These are phyloP conservation scores for Adansonia madagascariensis DNA, from an alignment of 441 rosid species.

Conservation along the genomic window DNA sequence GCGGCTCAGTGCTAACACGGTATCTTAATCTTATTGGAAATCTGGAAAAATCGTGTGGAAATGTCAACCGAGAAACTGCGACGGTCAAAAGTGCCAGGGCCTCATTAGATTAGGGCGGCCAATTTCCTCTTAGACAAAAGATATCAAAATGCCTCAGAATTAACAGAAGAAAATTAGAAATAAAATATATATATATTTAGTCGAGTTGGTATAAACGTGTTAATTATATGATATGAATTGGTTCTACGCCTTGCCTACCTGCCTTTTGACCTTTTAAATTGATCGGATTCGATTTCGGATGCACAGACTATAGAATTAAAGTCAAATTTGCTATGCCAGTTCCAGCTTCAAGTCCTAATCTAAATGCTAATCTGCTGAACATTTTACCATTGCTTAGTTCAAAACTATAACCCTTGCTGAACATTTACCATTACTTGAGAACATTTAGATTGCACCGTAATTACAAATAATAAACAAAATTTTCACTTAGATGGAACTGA, in stretches of 20 bases:
- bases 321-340: too few species aligned
- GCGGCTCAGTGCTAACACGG: neutral
- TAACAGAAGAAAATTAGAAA: neutral
- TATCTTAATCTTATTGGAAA: neutral
- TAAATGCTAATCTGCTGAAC: too few species aligned
- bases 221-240: too few species aligned
- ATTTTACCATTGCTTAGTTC: too few species aligned
- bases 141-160: neutral
- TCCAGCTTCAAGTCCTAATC: too few species aligned
- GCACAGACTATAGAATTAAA: too few species aligned
- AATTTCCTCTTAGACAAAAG: neutral
- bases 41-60: neutral
- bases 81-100: neutral
- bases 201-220: neutral
- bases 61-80: neutral
- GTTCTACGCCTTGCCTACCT: too few species aligned
- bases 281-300: too few species aligned
- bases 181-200: too few species aligned
- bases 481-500: conserved; percentile 18
- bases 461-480: neutral
- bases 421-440: too few species aligned
- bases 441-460: neutral
- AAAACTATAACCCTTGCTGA: too few species aligned
- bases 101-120: neutral
- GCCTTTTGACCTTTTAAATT: too few species aligned